These are phyloP conservation scores for Orbilia brochopaga DNA, from an alignment of 2,329 filamentous ascomycete species.

Conservation along the genomic window DNA sequence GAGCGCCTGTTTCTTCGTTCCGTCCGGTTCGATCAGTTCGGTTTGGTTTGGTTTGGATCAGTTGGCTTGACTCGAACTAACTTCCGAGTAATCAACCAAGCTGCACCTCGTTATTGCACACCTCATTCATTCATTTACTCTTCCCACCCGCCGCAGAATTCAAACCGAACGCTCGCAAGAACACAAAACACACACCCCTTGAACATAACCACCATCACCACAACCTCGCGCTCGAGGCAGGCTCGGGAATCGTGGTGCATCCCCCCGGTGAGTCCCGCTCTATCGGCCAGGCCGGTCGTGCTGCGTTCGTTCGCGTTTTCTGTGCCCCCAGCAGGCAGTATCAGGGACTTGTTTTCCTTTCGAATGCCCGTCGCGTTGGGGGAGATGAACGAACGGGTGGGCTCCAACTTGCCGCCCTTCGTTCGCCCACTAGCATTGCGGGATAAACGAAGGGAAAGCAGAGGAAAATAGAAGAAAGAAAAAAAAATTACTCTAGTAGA, in stretches of 20 bases:
- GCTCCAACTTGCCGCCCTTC: constrained; percentile 10
- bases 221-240: background rate
- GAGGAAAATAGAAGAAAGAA: no score
- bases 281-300: constrained; percentile 13
- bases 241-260: constrained; percentile 25
- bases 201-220: constrained; percentile 3
- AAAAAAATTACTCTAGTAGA: constrained; percentile 23
- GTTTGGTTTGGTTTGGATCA: no score
- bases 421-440: constrained; percentile 35
- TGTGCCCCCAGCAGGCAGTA: constrained; percentile 29
- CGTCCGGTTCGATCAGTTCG: no score
- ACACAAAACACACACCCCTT: no score
- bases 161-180: background rate
- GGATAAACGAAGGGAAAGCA: constrained; percentile 46
- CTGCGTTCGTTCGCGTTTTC: constrained; percentile 46
- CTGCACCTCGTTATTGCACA: no score
- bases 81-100: no score
- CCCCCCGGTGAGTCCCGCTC: constrained; percentile 11
- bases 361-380: constrained; percentile 40
- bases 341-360: constrained; percentile 44
- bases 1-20: no score
- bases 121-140: constrained; percentile 21
- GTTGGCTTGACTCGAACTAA: no score
- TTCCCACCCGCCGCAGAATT: constrained; percentile 1
- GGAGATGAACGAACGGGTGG: background rate